Conservation (phyloP, 2,329 filamentous ascomycete genomes). For the Metarhizium sp. region DNA sequence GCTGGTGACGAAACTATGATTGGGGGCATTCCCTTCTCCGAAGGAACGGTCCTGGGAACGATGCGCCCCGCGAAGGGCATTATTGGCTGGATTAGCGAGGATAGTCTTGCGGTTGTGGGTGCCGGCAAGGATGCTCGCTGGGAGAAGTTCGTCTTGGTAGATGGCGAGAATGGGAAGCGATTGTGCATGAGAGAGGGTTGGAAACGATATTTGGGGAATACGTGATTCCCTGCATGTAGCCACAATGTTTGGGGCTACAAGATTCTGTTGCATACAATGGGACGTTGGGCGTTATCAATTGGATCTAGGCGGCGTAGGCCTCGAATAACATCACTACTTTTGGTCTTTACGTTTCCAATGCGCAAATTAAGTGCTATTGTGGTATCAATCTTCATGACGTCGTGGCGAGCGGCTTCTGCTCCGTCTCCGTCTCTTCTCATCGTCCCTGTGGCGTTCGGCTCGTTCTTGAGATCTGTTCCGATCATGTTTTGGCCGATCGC, state of each 20-base stretch:
- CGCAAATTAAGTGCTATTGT: conserved; percentile 10
- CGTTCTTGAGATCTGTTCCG: conserved; percentile 20
- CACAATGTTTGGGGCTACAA: neutral
- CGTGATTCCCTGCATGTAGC: conserved; percentile 12
- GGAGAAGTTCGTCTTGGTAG: conserved; percentile 75
- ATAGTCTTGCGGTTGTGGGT: conserved; percentile 65
- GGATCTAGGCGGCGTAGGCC: neutral
- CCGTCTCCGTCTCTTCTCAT: conserved; percentile 17
- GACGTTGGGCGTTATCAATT: neutral
- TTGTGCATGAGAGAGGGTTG: conserved; percentile 65
- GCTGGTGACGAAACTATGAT: conserved; percentile 62
- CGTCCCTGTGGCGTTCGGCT: conserved; percentile 17
- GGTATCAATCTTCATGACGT: conserved; percentile 16
- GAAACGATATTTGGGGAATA: conserved; percentile 61
- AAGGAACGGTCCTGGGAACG: conserved; percentile 37
- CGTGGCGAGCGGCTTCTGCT: conserved; percentile 36
- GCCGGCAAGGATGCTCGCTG: conserved; percentile 73
- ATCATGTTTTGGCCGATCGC: conserved; percentile 18
- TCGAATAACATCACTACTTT: neutral
- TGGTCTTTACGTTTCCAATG: conserved; percentile 1
- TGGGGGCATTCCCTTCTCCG: conserved; percentile 32
- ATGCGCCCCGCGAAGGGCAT: conserved; percentile 67
- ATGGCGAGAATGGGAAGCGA: conserved; percentile 57
- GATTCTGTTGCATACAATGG: neutral
- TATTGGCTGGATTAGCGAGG: conserved; percentile 73